A percentile compares a stretch with the other conserved stretches of the same genome.
These are phyloP conservation scores for Stereocaulon alpinum DNA, from an alignment of 495 filamentous ascomycete species.

Conservation along the genomic window DNA sequence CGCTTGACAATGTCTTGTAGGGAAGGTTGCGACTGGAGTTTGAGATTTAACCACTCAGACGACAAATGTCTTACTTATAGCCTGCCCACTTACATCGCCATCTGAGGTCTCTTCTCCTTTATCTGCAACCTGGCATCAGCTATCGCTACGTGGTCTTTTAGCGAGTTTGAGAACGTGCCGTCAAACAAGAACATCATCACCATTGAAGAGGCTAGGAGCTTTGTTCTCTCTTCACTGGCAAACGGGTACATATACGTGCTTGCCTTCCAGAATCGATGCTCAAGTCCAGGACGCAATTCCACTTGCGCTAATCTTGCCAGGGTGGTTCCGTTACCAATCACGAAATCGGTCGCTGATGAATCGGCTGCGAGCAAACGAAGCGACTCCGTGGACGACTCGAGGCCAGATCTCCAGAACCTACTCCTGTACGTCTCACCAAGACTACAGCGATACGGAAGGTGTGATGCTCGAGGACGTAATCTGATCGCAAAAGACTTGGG, in stretches of 20 bases:
- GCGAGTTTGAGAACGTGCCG: slow-evolving; percentile 1
- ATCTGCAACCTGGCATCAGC: not conserved
- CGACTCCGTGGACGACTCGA: not conserved
- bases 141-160: not conserved
- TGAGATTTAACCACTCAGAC: too few relatives aligned
- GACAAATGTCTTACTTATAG: too few relatives aligned
- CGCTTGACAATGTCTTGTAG: not conserved
- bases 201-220: slow-evolving; percentile 11
- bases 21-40: not conserved
- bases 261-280: slow-evolving; percentile 2
- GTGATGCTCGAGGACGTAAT: not conserved
- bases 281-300: slow-evolving; percentile 2
- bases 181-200: slow-evolving; percentile 14
- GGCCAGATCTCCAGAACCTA: not conserved
- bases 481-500: not conserved
- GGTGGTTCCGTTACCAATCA: not conserved
- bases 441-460: slow-evolving; percentile 1
- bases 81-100: not conserved
- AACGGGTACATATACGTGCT: slow-evolving; percentile 11
- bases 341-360: slow-evolving; percentile 2
- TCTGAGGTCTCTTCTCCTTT: slow-evolving; percentile 13
- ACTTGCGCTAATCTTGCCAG: slow-evolving; percentile 4
- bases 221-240: slow-evolving; percentile 3
- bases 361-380: slow-evolving; percentile 12
- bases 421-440: not conserved